Percentiles rank a stretch among this genome's conserved stretches.
These are phyloP conservation scores for Prunus dulcis DNA, from an alignment of 306 rosid species.

Conservation along the genomic window DNA sequence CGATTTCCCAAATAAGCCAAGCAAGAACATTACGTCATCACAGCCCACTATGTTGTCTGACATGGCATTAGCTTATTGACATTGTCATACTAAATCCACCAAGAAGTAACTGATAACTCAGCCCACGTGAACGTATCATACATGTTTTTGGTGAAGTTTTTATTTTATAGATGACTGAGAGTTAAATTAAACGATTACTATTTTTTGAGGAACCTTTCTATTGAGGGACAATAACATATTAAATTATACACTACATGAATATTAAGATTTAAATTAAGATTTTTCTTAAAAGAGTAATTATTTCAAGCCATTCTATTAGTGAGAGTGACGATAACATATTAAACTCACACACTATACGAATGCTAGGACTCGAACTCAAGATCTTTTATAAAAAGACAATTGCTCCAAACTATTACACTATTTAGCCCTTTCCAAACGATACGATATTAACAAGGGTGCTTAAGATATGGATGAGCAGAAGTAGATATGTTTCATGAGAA, in stretches of 20 bases:
- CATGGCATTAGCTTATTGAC: background rate
- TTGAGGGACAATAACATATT: no score
- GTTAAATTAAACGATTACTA: background rate
- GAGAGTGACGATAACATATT: no score
- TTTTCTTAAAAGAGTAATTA: rapidly evolving
- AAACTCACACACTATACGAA: no score
- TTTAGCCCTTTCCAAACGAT: background rate
- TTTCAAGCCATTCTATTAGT: rapidly evolving
- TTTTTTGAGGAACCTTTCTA: background rate
- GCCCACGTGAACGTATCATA: background rate
- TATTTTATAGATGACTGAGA: background rate
- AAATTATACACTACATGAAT: no score
- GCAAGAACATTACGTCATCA: no score
- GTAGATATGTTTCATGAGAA: background rate
- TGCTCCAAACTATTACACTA: no score
- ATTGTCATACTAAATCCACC: background rate
- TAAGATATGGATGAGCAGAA: background rate
- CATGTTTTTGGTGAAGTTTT: background rate
- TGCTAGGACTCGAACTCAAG: rapidly evolving
- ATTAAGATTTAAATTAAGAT: no score
- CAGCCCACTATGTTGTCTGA: background rate
- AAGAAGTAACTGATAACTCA: background rate
- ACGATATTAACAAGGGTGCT: background rate
- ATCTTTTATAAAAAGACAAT: rapidly evolving
- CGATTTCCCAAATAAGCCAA: no score